Evolutionary conservation across 495 filamentous ascomycete genomes (phyloP), one percentile per base, ranked within the genome.

Genomic region (Melanomma pulvis-pyrius): DNA sequence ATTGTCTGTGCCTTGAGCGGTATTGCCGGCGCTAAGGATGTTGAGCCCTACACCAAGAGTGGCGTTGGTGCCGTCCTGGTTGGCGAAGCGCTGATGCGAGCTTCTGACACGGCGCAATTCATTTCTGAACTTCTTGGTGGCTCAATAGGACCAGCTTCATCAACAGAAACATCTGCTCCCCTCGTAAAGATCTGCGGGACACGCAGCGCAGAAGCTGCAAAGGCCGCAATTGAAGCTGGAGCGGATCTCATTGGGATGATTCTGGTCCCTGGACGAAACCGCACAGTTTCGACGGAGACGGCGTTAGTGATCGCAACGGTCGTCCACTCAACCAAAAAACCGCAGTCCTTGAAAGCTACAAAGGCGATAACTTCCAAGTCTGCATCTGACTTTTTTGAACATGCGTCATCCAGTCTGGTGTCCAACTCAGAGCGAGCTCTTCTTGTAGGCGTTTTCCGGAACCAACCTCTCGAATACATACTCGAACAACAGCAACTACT

Each of bases 131-230:
- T 99, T 29, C 88, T 97, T 60, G 87, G 89, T 21, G 85, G 87
- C 13, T 65, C 71, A 26, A 53, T n/a, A 9, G 39, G 21, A 19
- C 55, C 36, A 36, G 69, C 41, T 57, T 41, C 29, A 17, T 61
- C 64, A 28, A 30, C 63, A 21, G 68, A 54, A 19, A 29, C 34
- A 17, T 46, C 85, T 0, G 22, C 28, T 15, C 82, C 81, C 4
- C 80, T 96, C 21, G 92, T 98, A 57, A 98, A 98, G 75, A 96
- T 98, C 36, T 98, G 94, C 73, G 94, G 94, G n/a, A 98, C 93
- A 4, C 85, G 94, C 30, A 89, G 85, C 62, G 82, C 89, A 36
- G 92, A 94, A 70, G 91, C 87, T 9, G 96, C 94, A 22, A 78
- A 83, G 39, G 85, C 84, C 46, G 93, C 94, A 29, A 87, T 96